phyloP scores from a whole-genome alignment of 2,329 filamentous ascomycete species.

The Apiospora saccharicola region DNA sequence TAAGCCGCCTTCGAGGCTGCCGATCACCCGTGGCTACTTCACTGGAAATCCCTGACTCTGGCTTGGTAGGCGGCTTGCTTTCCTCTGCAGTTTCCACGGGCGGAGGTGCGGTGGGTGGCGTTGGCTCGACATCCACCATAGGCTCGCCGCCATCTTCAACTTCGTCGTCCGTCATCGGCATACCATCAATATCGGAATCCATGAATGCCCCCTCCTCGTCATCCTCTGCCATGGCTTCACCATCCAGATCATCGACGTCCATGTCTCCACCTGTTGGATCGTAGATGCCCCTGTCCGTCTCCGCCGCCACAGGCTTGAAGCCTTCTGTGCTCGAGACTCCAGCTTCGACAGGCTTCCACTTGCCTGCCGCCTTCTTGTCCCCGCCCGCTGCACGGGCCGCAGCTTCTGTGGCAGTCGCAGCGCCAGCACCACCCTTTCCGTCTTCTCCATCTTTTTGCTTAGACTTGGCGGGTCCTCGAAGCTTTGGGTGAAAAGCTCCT shows the following conservation, averaged over 20 bases:
- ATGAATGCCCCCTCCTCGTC: slow-evolving; percentile 53
- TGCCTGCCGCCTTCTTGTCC: slow-evolving; percentile 32
- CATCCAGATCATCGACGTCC: slow-evolving; percentile 48
- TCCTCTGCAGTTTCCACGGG: background rate
- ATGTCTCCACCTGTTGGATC: slow-evolving; percentile 49
- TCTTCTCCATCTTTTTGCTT: slow-evolving; percentile 42
- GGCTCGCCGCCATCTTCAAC: slow-evolving; percentile 45
- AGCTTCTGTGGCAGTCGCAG: slow-evolving; percentile 39
- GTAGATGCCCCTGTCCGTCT: slow-evolving; percentile 41
- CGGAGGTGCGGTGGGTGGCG: slow-evolving; percentile 26
- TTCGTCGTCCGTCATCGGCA: slow-evolving; percentile 48
- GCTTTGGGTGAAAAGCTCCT: slow-evolving; percentile 72
- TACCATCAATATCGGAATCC: slow-evolving; percentile 57
- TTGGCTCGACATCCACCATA: slow-evolving; percentile 41
- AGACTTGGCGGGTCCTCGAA: slow-evolving; percentile 75
- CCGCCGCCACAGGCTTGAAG: slow-evolving; percentile 37
- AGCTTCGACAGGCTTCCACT: slow-evolving; percentile 60
- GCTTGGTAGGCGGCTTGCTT: slow-evolving; percentile 11
- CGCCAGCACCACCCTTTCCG: slow-evolving; percentile 42
- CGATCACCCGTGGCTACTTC: slow-evolving; percentile 40
- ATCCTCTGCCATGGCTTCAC: slow-evolving; percentile 55
- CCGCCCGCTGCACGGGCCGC: slow-evolving; percentile 28
- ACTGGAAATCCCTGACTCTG: slow-evolving; percentile 31
- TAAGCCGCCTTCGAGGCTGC: slow-evolving; percentile 67
- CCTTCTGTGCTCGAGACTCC: slow-evolving; percentile 38